Percentiles rank a stretch among this genome's conserved stretches.
Evolutionary conservation across 164 flowering plant genomes (phyloP).

Genomic region (Brasenia schreberi): DNA sequence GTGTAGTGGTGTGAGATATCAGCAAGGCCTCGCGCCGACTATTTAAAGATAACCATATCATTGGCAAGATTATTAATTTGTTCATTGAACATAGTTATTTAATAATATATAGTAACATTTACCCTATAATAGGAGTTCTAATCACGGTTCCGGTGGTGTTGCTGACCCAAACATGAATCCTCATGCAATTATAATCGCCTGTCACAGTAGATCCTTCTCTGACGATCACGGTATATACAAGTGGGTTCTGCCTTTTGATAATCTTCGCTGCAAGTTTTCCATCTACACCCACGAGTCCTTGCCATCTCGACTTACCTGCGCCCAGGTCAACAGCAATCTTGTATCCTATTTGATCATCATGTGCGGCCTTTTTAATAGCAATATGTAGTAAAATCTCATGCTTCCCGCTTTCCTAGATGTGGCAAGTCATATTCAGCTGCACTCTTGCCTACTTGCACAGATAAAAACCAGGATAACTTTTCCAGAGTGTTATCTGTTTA

Average conservation of each 20-base stretch:
- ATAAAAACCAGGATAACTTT: too few relatives aligned
- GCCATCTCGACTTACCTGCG: background rate
- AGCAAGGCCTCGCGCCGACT: too few relatives aligned
- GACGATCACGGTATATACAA: background rate
- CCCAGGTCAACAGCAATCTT: background rate
- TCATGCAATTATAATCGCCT: background rate
- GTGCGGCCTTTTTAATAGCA: too few relatives aligned
- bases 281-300: background rate
- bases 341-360: background rate
- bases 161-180: background rate
- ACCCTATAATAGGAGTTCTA: background rate
- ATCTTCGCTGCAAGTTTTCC: constrained; percentile 2
- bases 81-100: too few relatives aligned
- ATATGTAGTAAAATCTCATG: too few relatives aligned
- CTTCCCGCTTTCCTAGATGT: too few relatives aligned
- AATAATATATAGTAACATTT: background rate
- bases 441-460: too few relatives aligned
- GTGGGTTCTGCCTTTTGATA: constrained; percentile 2
- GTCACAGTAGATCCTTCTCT: background rate
- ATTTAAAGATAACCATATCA: too few relatives aligned
- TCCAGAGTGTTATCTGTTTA: too few relatives aligned
- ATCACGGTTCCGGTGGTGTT: background rate
- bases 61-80: too few relatives aligned
- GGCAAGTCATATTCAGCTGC: too few relatives aligned
- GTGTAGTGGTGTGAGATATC: too few relatives aligned